These are phyloP conservation scores for Solanum lignicaule DNA, from an alignment of 257 asterid genomes.

Conservation along the genomic window DNA sequence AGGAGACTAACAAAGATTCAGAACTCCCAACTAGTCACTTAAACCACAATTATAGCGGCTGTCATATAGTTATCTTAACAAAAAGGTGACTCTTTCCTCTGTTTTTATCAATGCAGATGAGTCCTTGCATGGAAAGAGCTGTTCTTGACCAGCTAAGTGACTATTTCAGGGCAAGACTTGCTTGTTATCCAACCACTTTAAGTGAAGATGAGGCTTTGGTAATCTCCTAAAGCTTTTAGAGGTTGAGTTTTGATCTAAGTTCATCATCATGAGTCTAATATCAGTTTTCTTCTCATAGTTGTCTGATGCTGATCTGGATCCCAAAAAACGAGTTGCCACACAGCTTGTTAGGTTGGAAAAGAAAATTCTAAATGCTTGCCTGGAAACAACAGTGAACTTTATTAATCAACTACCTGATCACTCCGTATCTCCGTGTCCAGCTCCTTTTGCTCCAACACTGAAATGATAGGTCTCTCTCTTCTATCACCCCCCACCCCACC, in stretches of 20 bases:
- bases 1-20: neutral
- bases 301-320: slow-evolving; percentile 57
- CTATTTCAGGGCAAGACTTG: slow-evolving; percentile 59
- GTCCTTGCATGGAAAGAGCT: slow-evolving; percentile 93
- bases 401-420: slow-evolving; percentile 76
- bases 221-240: slow-evolving; percentile 9
- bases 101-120: slow-evolving; percentile 35
- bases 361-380: slow-evolving; percentile 68
- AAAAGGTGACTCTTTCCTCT: neutral
- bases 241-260: neutral
- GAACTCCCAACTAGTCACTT: neutral
- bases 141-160: slow-evolving; percentile 83
- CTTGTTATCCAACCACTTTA: slow-evolving; percentile 72
- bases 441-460: slow-evolving; percentile 71
- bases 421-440: slow-evolving; percentile 87
- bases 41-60: neutral
- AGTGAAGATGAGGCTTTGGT: slow-evolving; percentile 80
- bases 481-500: neutral
- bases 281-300: slow-evolving; percentile 32
- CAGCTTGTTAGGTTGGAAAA: slow-evolving; percentile 82
- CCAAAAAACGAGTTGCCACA: slow-evolving; percentile 79
- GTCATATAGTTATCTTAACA: neutral
- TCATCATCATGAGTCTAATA: neutral
- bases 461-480: slow-evolving; percentile 39
- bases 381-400: slow-evolving; percentile 62